Conservation (phyloP, 495 filamentous ascomycete species). For the Cryomyces minteri region DNA sequence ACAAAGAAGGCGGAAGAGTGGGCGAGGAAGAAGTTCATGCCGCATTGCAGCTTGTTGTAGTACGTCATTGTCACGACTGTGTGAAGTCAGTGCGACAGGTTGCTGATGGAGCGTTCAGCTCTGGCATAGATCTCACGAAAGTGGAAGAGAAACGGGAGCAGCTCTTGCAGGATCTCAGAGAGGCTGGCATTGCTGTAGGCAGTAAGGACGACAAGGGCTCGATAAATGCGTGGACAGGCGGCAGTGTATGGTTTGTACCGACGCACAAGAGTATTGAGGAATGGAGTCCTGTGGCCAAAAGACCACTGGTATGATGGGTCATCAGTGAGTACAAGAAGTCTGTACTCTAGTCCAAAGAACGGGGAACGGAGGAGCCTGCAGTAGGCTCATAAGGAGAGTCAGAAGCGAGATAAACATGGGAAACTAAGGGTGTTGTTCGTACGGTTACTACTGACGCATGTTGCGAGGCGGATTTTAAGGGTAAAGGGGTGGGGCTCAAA, state of each 20-base stretch:
- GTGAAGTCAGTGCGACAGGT: neutral
- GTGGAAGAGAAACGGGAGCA: slow-evolving; percentile 3
- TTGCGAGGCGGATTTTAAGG: too few species aligned
- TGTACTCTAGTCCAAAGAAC: too few species aligned
- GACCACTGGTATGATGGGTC: slow-evolving; percentile 1
- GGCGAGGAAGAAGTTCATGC: slow-evolving; percentile 13
- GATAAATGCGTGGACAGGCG: slow-evolving; percentile 12
- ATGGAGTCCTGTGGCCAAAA: slow-evolving; percentile 15
- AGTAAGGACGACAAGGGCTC: slow-evolving; percentile 4
- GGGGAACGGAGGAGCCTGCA: too few species aligned
- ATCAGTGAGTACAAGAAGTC: too few species aligned
- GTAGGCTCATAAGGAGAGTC: too few species aligned
- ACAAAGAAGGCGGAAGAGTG: slow-evolving; percentile 8
- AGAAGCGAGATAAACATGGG: too few species aligned
- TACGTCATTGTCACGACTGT: slow-evolving; percentile 8
- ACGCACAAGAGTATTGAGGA: slow-evolving; percentile 13
- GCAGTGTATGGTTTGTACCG: slow-evolving; percentile 14
- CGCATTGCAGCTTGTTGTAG: slow-evolving; percentile 20
- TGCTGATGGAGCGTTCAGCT: neutral
- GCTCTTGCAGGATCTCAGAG: slow-evolving; percentile 4
- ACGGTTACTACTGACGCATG: too few species aligned
- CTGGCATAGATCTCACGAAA: slow-evolving; percentile 5
- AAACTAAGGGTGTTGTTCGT: too few species aligned
- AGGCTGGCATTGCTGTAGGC: slow-evolving; percentile 4
- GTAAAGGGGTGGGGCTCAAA: too few species aligned